These are phyloP conservation scores for Zygoascus flipseniorum DNA, from an alignment of 805 yeast genomes.

Conservation along the genomic window DNA sequence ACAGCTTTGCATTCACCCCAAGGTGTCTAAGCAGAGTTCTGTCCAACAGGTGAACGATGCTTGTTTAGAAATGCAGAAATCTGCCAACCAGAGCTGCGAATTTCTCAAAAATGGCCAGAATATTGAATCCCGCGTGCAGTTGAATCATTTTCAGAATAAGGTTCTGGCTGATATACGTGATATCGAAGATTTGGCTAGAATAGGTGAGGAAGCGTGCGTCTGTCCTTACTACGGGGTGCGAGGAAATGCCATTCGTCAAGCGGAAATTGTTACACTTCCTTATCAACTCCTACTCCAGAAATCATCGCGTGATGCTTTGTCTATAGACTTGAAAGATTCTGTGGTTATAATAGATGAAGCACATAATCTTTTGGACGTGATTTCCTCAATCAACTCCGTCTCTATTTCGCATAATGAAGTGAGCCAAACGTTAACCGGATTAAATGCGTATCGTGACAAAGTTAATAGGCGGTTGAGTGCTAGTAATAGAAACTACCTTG, in stretches of 20 bases:
- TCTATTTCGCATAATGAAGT: slow-evolving; percentile 46
- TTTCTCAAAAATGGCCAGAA: slow-evolving; percentile 32
- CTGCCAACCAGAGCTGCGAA: slow-evolving; percentile 32
- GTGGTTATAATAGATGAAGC: slow-evolving; percentile 87
- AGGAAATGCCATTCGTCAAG: slow-evolving; percentile 37
- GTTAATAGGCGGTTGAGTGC: slow-evolving; percentile 60
- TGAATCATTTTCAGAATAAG: slow-evolving; percentile 44
- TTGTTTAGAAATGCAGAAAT: slow-evolving; percentile 61
- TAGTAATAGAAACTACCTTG: slow-evolving; percentile 60
- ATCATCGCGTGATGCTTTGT: slow-evolving; percentile 49
- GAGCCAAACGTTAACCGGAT: slow-evolving; percentile 34
- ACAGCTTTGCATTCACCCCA: slow-evolving; percentile 71
- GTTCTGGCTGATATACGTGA: slow-evolving; percentile 52
- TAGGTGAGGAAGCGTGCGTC: slow-evolving; percentile 48
- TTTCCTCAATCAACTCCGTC: slow-evolving; percentile 60
- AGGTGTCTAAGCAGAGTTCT: slow-evolving; percentile 42
- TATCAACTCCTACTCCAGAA: slow-evolving; percentile 68
- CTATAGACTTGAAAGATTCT: slow-evolving; percentile 50
- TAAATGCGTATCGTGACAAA: slow-evolving; percentile 48
- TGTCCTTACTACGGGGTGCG: slow-evolving; percentile 83
- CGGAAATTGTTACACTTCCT: slow-evolving; percentile 79
- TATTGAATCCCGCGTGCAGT: slow-evolving; percentile 26
- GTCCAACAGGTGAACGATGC: slow-evolving; percentile 63
- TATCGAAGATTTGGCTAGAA: slow-evolving; percentile 63
- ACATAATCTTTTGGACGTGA: slow-evolving; percentile 75